Evolutionary conservation across 2,329 filamentous ascomycete genomes (phyloP), one percentile per base, ranked within the genome.

Genomic region (Calonectria honghensis): DNA sequence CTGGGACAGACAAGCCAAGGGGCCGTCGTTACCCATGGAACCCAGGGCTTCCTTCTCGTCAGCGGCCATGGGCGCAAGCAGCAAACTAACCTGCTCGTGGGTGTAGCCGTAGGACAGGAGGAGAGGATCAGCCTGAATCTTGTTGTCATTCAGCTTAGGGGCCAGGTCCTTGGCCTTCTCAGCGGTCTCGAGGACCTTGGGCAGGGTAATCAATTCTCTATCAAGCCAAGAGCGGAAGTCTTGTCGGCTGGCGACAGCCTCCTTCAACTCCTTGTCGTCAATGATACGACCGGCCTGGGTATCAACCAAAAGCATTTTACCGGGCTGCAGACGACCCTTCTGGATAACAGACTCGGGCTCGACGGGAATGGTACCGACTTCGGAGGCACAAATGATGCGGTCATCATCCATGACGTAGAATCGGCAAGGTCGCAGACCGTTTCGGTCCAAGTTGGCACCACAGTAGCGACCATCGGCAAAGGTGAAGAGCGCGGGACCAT

Each of bases 321-420:
- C 96, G 35, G 96, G 96, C 86, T 98, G 95, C 74, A 98, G 89
- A 82, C 96, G 94, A 37, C 96, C 96, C 88, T 98, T 98, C 83
- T 98, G 95, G 50, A 98, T 91, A 66, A 98, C 93, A 63, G 92
- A 91, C 88, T 98, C 96, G 3, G 96, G 96, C 78, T 98, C 96
- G 76, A 98, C 94, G 65, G 92, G 91, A 77, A 98, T 98, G 14
- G 96, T 96, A 82, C 96, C 96, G 76, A 98, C 96, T 86, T 98
- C 96, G 16, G 96, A 98, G 50, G 96, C 96, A 86, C 96, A 98
- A 81, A 98, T 96, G 83, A 98, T 98, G 81, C 96, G 94, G 85
- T 98, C 96, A 84, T 98, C 96, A 79, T 98, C 95, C 85, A 97
- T 96, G 64, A 98, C 93, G 85, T 98, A 98, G 91, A 96, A 98